A percentile compares a stretch with the other conserved stretches of the same genome.
Evolutionary conservation across 2,329 filamentous ascomycete species (phyloP).

Genomic region (Verticillium zaregamsianum): DNA sequence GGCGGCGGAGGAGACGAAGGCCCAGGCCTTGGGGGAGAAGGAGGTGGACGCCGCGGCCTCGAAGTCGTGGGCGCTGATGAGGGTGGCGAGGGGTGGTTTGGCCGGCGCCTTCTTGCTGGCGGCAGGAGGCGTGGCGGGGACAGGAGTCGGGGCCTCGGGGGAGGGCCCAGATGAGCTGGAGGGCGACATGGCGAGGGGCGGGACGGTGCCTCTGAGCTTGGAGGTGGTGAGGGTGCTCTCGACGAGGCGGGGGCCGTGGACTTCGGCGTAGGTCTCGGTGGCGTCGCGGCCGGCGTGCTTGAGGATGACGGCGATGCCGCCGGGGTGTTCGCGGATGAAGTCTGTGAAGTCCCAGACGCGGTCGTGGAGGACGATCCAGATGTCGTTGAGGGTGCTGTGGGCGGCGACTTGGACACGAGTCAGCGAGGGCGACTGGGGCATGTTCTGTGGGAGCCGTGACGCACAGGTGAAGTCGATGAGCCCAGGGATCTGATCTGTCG

Average conservation of each 20-base stretch:
- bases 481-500: no score
- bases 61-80: slow-evolving; percentile 60
- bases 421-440: slow-evolving; percentile 19
- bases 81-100: slow-evolving; percentile 46
- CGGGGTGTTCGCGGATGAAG: slow-evolving; percentile 45
- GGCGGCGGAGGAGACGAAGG: slow-evolving; percentile 63
- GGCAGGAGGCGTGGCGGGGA: background rate
- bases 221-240: slow-evolving; percentile 35
- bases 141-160: slow-evolving; percentile 11
- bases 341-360: slow-evolving; percentile 64
- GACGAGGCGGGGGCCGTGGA: slow-evolving; percentile 42
- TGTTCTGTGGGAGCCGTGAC: background rate
- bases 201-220: slow-evolving; percentile 43
- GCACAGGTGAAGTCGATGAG: no score
- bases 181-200: background rate
- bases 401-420: slow-evolving; percentile 37
- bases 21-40: slow-evolving; percentile 62
- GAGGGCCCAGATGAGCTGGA: slow-evolving; percentile 31
- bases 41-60: slow-evolving; percentile 49
- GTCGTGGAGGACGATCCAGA: slow-evolving; percentile 64
- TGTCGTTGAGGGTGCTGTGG: slow-evolving; percentile 43
- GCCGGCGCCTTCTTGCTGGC: background rate
- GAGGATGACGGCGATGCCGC: slow-evolving; percentile 37
- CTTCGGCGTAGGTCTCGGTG: slow-evolving; percentile 45
- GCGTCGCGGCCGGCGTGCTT: slow-evolving; percentile 50